These are phyloP conservation scores for Mycena vitilis DNA, from an alignment of 768 basidiomycete genomes.

Conservation along the genomic window DNA sequence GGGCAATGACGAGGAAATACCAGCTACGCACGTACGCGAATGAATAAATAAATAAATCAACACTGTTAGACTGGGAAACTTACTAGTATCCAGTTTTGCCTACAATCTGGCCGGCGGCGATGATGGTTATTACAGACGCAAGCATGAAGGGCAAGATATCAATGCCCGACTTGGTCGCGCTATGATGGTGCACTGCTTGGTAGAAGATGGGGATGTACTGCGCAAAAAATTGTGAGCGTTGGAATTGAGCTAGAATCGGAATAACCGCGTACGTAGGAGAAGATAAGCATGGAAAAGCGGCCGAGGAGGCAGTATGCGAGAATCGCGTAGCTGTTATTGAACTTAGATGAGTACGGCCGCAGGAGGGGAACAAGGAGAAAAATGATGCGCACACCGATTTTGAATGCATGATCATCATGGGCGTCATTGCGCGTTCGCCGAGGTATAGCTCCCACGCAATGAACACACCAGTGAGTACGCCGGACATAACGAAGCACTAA, in stretches of 20 bases:
- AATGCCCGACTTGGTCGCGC: constrained; percentile 14
- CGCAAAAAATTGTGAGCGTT: no score
- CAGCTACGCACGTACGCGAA: not conserved
- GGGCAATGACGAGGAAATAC: not conserved
- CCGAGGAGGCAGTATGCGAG: not conserved
- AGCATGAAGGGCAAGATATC: constrained; percentile 25
- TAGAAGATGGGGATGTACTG: not conserved
- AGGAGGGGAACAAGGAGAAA: not conserved
- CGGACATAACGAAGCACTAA: constrained; percentile 10
- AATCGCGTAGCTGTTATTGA: not conserved
- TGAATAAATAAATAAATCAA: no score
- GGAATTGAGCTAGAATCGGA: no score
- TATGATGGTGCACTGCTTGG: constrained; percentile 15
- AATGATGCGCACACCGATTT: not conserved
- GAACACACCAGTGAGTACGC: constrained; percentile 1
- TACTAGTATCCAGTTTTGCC: constrained; percentile 10
- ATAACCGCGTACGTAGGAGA: not conserved
- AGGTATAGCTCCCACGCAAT: constrained; percentile 20
- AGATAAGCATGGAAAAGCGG: not conserved
- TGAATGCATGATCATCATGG: constrained; percentile 12
- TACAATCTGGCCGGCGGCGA: constrained; percentile 14
- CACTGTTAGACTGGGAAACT: not conserved
- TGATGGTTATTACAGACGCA: not conserved
- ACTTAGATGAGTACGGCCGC: not conserved
- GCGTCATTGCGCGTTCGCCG: constrained; percentile 17